Conservation (phyloP, 495 filamentous ascomycete genomes). For the Penicillium lividum region DNA sequence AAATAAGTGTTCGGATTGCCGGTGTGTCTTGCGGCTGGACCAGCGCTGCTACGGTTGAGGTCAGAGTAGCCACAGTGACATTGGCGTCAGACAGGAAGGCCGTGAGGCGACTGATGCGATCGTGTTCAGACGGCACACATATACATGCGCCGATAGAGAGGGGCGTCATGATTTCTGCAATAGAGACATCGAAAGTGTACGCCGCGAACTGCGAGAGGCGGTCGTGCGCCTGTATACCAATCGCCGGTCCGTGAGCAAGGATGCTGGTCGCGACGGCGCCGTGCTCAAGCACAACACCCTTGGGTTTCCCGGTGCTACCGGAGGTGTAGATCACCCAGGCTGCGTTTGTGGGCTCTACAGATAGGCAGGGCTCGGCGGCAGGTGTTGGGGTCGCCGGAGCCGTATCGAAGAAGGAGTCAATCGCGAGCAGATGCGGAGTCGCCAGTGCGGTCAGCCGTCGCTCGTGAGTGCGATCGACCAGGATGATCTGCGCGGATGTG, state of each 20-base stretch:
- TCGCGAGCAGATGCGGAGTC: too few species aligned
- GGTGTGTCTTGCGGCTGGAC: not conserved
- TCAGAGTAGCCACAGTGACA: not conserved
- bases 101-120: constrained; percentile 1
- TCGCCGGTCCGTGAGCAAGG: constrained; percentile 19
- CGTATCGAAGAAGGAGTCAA: too few species aligned
- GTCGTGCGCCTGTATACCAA: constrained; percentile 42
- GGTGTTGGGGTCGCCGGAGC: too few species aligned
- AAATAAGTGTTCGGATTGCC: constrained; percentile 8
- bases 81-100: constrained; percentile 1
- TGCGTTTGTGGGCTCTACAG: not conserved
- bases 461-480: not conserved
- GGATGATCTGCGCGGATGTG: not conserved
- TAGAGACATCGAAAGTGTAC: constrained; percentile 16
- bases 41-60: not conserved
- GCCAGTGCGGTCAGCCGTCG: too few species aligned
- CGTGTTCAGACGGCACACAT: constrained; percentile 10
- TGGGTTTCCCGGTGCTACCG: constrained; percentile 75
- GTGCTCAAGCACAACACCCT: constrained; percentile 75
- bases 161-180: constrained; percentile 8
- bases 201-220: constrained; percentile 19
- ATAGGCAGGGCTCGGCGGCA: too few species aligned
- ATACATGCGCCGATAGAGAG: constrained; percentile 4
- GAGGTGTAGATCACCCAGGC: constrained; percentile 63
- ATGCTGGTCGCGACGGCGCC: constrained; percentile 22